Evolutionary conservation across 345 rosid genomes (phyloP).

Genomic region (Eucalyptus lansdowneana): DNA sequence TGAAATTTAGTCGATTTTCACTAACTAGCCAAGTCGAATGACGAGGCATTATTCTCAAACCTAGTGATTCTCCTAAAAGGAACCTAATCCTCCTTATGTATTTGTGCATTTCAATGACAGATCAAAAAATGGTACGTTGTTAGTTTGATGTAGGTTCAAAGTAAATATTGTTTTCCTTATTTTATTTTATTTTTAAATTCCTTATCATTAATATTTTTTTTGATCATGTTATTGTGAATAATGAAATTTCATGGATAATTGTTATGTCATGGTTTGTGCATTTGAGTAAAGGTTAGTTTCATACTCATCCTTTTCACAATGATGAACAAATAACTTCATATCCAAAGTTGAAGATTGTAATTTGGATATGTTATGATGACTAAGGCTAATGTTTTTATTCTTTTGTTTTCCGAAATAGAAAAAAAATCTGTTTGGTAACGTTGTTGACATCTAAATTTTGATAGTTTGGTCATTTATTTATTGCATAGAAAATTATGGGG

Average conservation of each 20-base stretch:
- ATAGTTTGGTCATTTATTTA: accelerated
- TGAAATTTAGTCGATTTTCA: not conserved
- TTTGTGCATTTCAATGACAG: not conserved
- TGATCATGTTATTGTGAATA: not conserved
- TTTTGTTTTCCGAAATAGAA: too few species aligned
- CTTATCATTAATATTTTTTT: not conserved
- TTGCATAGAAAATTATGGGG: too few species aligned
- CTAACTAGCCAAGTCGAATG: not conserved
- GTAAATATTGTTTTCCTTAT: not conserved
- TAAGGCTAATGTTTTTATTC: too few species aligned
- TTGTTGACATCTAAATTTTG: too few species aligned
- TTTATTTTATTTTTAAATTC: not conserved
- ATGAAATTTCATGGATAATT: not conserved
- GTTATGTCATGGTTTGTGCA: not conserved
- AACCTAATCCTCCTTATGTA: not conserved
- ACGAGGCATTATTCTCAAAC: not conserved
- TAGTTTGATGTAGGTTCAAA: not conserved
- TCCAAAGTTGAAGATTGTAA: not conserved
- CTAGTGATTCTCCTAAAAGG: not conserved
- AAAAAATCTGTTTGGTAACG: accelerated
- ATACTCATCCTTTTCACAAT: not conserved
- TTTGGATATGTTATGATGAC: not conserved
- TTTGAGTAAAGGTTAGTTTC: not conserved
- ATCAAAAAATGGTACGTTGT: not conserved
- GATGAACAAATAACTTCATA: not conserved